phyloP scores from a whole-genome alignment of 2,329 filamentous ascomycete genomes.

The Colletotrichum costaricense region DNA sequence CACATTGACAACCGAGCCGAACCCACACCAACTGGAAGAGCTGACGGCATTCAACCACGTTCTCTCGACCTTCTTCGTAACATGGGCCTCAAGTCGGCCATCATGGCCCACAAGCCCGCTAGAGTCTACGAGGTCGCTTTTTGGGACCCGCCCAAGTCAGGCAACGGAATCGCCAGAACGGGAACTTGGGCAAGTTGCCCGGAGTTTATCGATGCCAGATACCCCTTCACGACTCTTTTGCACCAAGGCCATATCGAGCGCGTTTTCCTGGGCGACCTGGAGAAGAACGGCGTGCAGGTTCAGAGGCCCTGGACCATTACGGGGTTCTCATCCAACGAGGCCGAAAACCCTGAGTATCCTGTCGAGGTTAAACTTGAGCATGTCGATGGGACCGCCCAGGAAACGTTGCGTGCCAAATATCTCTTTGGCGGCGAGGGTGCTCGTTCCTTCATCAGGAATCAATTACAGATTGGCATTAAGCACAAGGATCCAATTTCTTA shows the following conservation, averaged over 20 bases:
- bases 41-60: constrained; percentile 91
- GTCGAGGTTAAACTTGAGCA: constrained; percentile 83
- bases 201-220: constrained; percentile 80
- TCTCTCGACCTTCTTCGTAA: constrained; percentile 89
- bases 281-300: constrained; percentile 69
- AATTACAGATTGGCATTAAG: constrained; percentile 77
- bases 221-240: constrained; percentile 76
- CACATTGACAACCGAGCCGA: constrained; percentile 92
- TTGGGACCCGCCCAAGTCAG: constrained; percentile 72
- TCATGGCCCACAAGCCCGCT: constrained; percentile 89
- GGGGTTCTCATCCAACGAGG: constrained; percentile 69
- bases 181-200: constrained; percentile 90
- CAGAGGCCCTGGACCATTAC: constrained; percentile 75
- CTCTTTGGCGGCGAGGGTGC: constrained; percentile 79
- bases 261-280: constrained; percentile 74
- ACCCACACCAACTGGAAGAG: constrained; percentile 86
- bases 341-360: constrained; percentile 73
- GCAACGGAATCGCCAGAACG: constrained; percentile 71
- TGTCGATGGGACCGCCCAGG: constrained; percentile 75
- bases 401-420: constrained; percentile 77
- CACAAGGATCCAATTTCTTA: constrained; percentile 77
- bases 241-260: constrained; percentile 80
- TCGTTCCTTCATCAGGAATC: constrained; percentile 72
- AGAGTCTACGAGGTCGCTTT: constrained; percentile 85
- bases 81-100: constrained; percentile 87